A percentile compares a stretch with the other conserved stretches of the same genome.
These are phyloP conservation scores for Pichia phayaonensis DNA, from an alignment of 805 yeast species.

Conservation along the genomic window DNA sequence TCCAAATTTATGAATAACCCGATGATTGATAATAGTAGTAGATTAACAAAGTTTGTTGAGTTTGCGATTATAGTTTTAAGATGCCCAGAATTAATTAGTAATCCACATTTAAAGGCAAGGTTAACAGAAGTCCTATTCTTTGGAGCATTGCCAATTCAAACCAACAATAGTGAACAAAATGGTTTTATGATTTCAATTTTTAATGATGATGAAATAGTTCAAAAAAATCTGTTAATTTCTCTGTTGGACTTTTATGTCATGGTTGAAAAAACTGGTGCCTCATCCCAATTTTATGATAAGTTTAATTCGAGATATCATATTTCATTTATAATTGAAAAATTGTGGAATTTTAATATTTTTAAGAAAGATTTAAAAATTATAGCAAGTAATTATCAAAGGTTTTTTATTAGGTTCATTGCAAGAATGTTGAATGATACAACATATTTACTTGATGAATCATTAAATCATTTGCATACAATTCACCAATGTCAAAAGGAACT, in stretches of 20 bases:
- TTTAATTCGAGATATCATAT: constrained; percentile 86
- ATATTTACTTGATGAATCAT: constrained; percentile 81
- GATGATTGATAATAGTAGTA: constrained; percentile 42
- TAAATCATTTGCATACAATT: constrained; percentile 69
- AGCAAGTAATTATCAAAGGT: constrained; percentile 62
- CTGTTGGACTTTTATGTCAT: constrained; percentile 85
- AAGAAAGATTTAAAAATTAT: constrained; percentile 61
- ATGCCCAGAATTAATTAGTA: constrained; percentile 78
- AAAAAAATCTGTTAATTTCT: constrained; percentile 66
- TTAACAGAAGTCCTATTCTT: constrained; percentile 71
- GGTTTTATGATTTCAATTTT: constrained; percentile 71
- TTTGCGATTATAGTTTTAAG: constrained; percentile 69
- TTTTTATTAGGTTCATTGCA: constrained; percentile 88
- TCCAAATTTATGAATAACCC: constrained; percentile 51
- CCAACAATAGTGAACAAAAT: constrained; percentile 38
- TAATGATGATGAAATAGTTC: constrained; percentile 53
- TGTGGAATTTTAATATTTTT: constrained; percentile 72
- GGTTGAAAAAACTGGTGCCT: constrained; percentile 93
- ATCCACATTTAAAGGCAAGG: constrained; percentile 87
- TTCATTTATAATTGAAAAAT: constrained; percentile 69
- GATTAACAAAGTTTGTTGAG: constrained; percentile 54
- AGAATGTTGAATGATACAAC: constrained; percentile 93
- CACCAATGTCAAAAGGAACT: constrained; percentile 68
- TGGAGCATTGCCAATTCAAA: constrained; percentile 53
- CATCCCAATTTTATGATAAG: constrained; percentile 92